Conservation (phyloP, 768 basidiomycete genomes). For the Suillus subaureus region DNA sequence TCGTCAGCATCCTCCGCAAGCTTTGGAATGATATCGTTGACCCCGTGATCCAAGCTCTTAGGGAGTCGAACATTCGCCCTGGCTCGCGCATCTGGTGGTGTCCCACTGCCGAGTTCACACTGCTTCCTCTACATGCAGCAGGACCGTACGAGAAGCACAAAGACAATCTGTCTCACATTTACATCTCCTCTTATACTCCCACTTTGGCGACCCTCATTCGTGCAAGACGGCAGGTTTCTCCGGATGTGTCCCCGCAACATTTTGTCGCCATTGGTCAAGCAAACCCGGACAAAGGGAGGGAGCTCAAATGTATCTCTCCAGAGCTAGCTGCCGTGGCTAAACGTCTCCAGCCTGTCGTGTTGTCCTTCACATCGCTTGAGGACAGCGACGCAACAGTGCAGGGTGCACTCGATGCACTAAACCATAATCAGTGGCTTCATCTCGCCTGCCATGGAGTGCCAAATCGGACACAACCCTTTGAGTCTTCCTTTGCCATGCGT, state of each 20-base stretch:
- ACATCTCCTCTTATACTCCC: slow-evolving; percentile 38
- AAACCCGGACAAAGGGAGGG: background rate
- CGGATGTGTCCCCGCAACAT: background rate
- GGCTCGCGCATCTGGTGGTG: slow-evolving; percentile 36
- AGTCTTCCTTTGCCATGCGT: too few species aligned
- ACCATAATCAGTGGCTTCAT: too few species aligned
- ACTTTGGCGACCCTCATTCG: slow-evolving; percentile 30
- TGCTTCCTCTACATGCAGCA: slow-evolving; percentile 36
- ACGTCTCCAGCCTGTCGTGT: too few species aligned
- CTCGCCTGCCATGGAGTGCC: too few species aligned
- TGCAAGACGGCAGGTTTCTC: slow-evolving; percentile 13
- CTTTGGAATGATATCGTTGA: slow-evolving; percentile 31
- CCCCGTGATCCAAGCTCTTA: slow-evolving; percentile 22
- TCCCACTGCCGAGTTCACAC: slow-evolving; percentile 29
- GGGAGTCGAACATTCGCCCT: slow-evolving; percentile 6
- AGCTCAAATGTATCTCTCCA: slow-evolving; percentile 15
- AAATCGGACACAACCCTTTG: too few species aligned
- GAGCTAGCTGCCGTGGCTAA: slow-evolving; percentile 18
- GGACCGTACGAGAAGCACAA: slow-evolving; percentile 26
- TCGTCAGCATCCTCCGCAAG: slow-evolving; percentile 16
- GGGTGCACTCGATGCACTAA: too few species aligned
- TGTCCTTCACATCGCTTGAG: too few species aligned
- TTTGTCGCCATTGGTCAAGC: slow-evolving; percentile 25
- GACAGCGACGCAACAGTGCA: too few species aligned
- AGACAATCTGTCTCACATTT: slow-evolving; percentile 17